Conservation (phyloP, 1,139 yeast species). For the Geotrichum bryndzae region DNA sequence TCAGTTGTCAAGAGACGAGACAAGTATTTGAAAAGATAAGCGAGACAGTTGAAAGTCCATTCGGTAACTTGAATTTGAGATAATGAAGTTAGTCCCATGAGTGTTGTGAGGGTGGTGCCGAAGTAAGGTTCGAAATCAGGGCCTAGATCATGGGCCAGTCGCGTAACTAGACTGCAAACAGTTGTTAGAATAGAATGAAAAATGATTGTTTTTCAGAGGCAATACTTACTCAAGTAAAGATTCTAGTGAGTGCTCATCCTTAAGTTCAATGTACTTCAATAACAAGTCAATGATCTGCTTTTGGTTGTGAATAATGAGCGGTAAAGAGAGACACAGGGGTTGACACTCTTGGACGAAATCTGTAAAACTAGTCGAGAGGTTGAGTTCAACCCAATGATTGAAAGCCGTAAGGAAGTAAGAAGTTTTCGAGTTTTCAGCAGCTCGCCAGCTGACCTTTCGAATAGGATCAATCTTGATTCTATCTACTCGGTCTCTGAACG, state of each 20-base stretch:
- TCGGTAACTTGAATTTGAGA: conserved; percentile 60
- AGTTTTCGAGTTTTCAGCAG: conserved; percentile 48
- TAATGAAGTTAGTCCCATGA: conserved; percentile 48
- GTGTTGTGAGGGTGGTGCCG: conserved; percentile 44
- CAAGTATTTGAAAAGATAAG: conserved; percentile 83
- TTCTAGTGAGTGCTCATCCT: conserved; percentile 69
- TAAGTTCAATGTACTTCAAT: conserved; percentile 43
- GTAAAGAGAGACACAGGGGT: conserved; percentile 58
- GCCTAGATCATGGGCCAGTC: conserved; percentile 88
- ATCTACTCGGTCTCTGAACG: conserved; percentile 81
- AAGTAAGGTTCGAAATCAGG: conserved; percentile 80
- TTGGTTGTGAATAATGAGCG: conserved; percentile 75
- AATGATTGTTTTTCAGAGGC: not conserved
- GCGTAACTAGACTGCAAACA: conserved; percentile 49
- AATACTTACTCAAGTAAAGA: conserved; percentile 59
- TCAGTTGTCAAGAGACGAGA: conserved; percentile 58
- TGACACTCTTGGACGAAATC: conserved; percentile 56
- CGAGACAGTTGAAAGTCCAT: conserved; percentile 77
- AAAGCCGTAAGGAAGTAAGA: conserved; percentile 77
- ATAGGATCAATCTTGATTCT: conserved; percentile 80
- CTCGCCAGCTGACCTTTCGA: conserved; percentile 54
- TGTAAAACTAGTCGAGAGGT: conserved; percentile 67
- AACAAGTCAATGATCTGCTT: conserved; percentile 52
- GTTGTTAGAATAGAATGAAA: not conserved
- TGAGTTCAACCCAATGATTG: conserved; percentile 84